Percentiles rank a stretch among this genome's conserved stretches.
Evolutionary conservation across 139 green algal species (phyloP).

Genomic region (Chlamydomonas incerta): DNA sequence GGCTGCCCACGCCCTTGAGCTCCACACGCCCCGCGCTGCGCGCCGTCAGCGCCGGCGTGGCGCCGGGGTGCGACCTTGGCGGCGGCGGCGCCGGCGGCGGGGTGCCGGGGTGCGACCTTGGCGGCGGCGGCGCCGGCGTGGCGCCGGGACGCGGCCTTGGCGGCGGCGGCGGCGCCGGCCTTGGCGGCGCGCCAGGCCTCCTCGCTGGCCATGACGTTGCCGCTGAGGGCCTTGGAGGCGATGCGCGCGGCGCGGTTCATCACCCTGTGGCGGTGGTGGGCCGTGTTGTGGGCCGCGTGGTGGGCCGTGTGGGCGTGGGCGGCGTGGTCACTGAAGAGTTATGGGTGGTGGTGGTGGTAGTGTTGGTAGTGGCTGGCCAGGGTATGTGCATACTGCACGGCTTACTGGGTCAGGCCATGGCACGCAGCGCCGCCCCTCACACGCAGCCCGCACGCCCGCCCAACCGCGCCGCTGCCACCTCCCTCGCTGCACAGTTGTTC

Average conservation of each 20-base stretch:
- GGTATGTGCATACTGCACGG: no score
- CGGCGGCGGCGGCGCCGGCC: background rate
- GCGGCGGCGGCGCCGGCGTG: no score
- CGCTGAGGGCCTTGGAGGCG: background rate
- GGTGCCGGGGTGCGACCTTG: background rate
- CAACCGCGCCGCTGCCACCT: no score
- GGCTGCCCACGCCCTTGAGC: background rate
- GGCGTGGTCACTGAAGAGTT: background rate
- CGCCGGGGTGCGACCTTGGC: background rate
- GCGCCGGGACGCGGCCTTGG: background rate
- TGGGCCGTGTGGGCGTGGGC: no score
- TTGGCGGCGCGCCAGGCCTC: background rate
- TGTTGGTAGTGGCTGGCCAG: no score
- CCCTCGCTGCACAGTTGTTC: no score
- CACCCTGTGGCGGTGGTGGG: background rate
- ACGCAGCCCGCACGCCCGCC: no score
- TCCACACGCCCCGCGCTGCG: background rate
- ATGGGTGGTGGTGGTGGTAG: no score
- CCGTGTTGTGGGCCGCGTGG: no score
- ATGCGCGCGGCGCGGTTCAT: slow-evolving; percentile 18
- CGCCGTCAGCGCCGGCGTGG: background rate
- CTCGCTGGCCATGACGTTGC: background rate
- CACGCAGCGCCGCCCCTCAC: no score
- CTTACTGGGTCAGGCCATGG: no score
- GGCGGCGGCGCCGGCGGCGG: no score